A percentile compares a stretch with the other conserved stretches of the same genome.
These are phyloP conservation scores for Anaeramoeba ignava DNA, from an alignment of 78 protist genomes.

Conservation along the genomic window DNA sequence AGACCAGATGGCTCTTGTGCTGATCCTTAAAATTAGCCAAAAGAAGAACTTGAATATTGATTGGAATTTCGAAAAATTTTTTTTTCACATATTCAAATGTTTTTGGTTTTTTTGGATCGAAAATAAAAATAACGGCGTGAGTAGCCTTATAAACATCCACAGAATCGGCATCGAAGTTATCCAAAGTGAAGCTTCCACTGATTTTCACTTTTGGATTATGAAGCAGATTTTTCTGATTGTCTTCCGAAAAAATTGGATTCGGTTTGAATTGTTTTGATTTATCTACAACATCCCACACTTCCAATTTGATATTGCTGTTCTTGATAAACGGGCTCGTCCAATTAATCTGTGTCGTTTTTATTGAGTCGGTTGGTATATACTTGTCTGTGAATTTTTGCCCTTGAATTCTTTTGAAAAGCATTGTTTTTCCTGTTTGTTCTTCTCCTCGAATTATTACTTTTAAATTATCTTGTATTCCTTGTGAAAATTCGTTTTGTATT, in stretches of 20 bases:
- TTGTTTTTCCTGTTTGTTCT: not conserved
- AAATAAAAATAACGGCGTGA: not conserved
- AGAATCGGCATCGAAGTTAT: not conserved
- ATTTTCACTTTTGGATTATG: not conserved
- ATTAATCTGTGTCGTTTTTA: not conserved
- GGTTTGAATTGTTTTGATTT: not conserved
- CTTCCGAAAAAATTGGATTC: not conserved
- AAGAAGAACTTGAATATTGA: not conserved
- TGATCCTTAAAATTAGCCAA: not conserved
- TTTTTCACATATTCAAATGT: not conserved
- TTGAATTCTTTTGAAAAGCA: not conserved
- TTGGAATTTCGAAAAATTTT: not conserved
- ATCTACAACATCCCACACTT: not conserved
- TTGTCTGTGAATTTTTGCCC: not conserved
- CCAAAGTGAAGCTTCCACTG: not conserved
- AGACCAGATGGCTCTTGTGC: not conserved
- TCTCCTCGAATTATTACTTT: not conserved
- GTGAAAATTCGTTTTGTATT: too few species aligned
- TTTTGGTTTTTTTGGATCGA: not conserved
- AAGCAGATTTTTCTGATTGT: not conserved
- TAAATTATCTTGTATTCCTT: not conserved
- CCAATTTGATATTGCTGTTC: not conserved
- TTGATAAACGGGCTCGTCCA: not conserved
- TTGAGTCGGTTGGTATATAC: not conserved
- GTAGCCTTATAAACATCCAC: not conserved